Conservation (phyloP, 2,329 filamentous ascomycete genomes). For the Curvularia eragrostidis region DNA sequence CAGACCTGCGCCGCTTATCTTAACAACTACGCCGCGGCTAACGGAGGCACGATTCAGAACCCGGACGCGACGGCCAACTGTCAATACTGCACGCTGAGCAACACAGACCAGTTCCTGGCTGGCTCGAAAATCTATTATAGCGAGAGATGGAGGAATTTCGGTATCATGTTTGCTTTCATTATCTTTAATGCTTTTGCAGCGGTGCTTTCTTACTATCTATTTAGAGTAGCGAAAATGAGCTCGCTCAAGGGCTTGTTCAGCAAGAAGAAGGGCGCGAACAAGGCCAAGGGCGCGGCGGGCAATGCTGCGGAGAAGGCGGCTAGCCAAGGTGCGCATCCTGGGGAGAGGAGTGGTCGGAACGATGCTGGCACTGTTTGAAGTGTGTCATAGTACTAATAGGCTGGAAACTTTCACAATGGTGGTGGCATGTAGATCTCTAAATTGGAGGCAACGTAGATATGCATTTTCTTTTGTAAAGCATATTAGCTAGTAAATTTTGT, state of each 20-base stretch:
- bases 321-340: constrained; percentile 27
- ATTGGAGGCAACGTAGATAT: neutral
- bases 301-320: constrained; percentile 22
- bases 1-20: constrained; percentile 57
- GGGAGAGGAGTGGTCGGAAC: constrained; percentile 27
- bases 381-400: neutral
- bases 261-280: constrained; percentile 29
- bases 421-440: neutral
- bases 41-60: constrained; percentile 54
- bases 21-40: constrained; percentile 45
- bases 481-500: neutral
- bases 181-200: constrained; percentile 67
- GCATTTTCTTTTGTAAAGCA: neutral
- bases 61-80: constrained; percentile 55
- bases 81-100: constrained; percentile 56
- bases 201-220: constrained; percentile 64
- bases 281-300: constrained; percentile 23
- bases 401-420: neutral
- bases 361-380: constrained; percentile 5
- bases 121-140: constrained; percentile 52
- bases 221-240: constrained; percentile 40
- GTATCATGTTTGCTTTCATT: constrained; percentile 72
- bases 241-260: constrained; percentile 19
- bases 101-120: constrained; percentile 58
- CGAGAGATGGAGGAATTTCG: constrained; percentile 70